Evolutionary conservation across 2,329 filamentous ascomycete species (phyloP), one percentile per base, ranked within the genome.

Genomic region (Leptographium lundbergii): DNA sequence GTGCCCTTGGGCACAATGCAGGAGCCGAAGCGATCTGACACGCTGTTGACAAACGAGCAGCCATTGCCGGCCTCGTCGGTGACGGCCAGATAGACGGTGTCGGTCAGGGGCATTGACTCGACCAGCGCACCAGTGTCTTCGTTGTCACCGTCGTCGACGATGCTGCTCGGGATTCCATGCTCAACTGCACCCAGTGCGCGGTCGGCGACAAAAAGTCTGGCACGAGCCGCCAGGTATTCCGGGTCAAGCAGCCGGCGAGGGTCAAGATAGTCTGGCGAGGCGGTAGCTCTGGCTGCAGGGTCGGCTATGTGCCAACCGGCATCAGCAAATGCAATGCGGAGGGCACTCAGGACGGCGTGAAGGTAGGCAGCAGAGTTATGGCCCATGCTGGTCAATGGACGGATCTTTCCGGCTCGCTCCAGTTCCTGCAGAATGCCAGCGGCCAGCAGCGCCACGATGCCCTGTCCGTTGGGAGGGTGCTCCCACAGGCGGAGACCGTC

Each of bases 11-110:
- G 91, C 52, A 97, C 83, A 67, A 96, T 94, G 63, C 77, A 80
- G 0, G 89, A 92, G 50, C 92, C 92, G 69, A 96, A 91, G 0
- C 88, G 89, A 57, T 81, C 85, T 70, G 91, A 95, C 74, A 91
- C 92, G 71, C 87, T 91, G 77, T 95, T 96, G 75, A 97, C 96
- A 73, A 96, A 95, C 13, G 88, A 92, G 56, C 91, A 91, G 42
- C 87, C 91, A 70, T 96, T 96, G 57, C 92, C 92, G 32, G 85
- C 77, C 2, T 77, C 73, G 72, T 97, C 92, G 0, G 89, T 88
- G 17, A 88, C 88, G 56, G 88, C 86, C 67, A 97, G 94, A 74
- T 96, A 97, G 36, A 96, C 90, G 0, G 92, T 97, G 69, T 97
- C 92, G 69, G 86, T 88, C 70, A 88, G 88, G 9, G 47, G 42